Percentiles rank a stretch among this genome's conserved stretches.
Conservation (phyloP, 352 stramenopile genomes). For the Saprolegnia parasitica region DNA sequence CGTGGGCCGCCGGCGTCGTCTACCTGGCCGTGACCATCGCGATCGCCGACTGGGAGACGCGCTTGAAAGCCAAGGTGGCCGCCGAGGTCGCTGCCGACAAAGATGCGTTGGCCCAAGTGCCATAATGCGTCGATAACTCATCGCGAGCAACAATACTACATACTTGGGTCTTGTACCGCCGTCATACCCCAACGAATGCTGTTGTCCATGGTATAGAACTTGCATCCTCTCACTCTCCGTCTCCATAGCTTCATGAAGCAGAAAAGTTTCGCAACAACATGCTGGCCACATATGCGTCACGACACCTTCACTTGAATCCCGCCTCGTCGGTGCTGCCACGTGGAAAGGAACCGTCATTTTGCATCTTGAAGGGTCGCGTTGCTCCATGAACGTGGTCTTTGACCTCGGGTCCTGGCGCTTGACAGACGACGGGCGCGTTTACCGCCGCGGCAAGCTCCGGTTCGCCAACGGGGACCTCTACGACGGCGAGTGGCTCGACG, state of each 20-base stretch:
- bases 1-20: constrained; percentile 4
- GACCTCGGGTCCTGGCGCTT: constrained; percentile 66
- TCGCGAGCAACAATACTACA: no score
- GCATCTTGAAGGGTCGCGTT: neutral
- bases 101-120: no score
- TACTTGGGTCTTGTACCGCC: no score
- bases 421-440: constrained; percentile 64
- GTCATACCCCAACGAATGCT: no score
- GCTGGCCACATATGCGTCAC: no score
- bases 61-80: constrained; percentile 3
- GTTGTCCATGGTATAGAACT: no score
- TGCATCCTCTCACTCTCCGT: no score
- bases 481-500: constrained; percentile 81
- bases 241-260: no score
- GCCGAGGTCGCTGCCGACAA: neutral
- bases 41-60: constrained; percentile 4
- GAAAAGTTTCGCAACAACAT: no score
- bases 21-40: neutral
- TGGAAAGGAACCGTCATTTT: neutral
- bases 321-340: no score
- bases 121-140: no score
- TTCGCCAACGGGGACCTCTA: constrained; percentile 76
- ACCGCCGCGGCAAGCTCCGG: constrained; percentile 59
- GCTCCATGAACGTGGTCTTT: constrained; percentile 41
- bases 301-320: no score